Percentiles rank a stretch among this genome's conserved stretches.
Evolutionary conservation across 257 asterid species (phyloP).

Genomic region (Nicotiana paniculata): DNA sequence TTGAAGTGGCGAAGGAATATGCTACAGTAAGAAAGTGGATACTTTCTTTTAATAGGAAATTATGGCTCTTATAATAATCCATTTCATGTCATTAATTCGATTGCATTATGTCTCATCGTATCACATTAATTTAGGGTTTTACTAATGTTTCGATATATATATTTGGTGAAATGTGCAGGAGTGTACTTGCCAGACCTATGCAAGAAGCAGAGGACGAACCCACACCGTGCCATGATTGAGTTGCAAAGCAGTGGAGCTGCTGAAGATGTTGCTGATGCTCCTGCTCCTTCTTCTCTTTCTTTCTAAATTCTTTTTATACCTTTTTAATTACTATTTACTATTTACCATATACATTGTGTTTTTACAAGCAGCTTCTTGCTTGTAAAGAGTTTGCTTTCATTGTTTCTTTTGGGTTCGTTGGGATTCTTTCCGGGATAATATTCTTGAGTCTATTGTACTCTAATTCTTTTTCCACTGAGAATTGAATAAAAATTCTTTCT

Average conservation of each 20-base stretch:
- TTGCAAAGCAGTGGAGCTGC: conserved; percentile 10
- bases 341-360: too few species aligned
- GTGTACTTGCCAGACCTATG: conserved; percentile 15
- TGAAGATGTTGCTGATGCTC: conserved; percentile 15
- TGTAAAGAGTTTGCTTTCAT: not conserved
- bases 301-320: conserved; percentile 2
- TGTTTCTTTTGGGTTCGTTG: not conserved
- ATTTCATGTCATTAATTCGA: not conserved
- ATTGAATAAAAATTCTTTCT: not conserved
- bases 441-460: not conserved
- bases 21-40: too few species aligned
- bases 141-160: not conserved
- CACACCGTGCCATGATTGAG: conserved; percentile 8
- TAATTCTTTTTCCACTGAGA: not conserved
- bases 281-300: conserved; percentile 30
- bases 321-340: not conserved
- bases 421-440: not conserved
- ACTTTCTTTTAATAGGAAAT: too few species aligned
- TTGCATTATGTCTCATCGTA: not conserved
- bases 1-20: too few species aligned
- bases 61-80: too few species aligned
- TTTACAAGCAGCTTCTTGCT: not conserved
- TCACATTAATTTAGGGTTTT: not conserved
- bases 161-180: not conserved
- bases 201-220: conserved; percentile 11